These are phyloP conservation scores for Barnettozyma botsteinii DNA, from an alignment of 805 yeast genomes.

Conservation along the genomic window DNA sequence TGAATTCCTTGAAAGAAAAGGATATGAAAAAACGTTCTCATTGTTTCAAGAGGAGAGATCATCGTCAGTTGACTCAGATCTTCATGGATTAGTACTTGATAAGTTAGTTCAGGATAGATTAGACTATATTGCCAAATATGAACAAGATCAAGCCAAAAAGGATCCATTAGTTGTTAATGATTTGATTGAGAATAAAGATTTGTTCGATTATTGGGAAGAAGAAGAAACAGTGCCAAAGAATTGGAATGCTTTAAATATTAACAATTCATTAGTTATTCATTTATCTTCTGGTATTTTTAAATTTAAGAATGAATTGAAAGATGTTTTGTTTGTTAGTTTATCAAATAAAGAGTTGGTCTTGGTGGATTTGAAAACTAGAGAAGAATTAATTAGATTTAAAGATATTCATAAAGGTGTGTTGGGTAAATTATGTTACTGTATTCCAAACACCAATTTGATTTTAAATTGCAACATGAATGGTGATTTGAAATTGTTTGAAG, in stretches of 20 bases:
- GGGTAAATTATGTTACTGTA: constrained; percentile 30
- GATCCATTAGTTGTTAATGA: constrained; percentile 1
- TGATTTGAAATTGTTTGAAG: constrained; percentile 25
- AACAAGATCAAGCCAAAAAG: constrained; percentile 1
- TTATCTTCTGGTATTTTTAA: constrained; percentile 19
- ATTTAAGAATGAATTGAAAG: constrained; percentile 9
- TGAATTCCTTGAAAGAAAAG: constrained; percentile 1
- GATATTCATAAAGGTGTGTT: constrained; percentile 23
- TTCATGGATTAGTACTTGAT: constrained; percentile 24
- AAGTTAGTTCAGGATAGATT: constrained; percentile 36
- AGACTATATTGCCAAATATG: constrained; percentile 22
- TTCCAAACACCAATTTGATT: constrained; percentile 24
- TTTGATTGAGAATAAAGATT: constrained; percentile 5
- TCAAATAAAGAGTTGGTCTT: constrained; percentile 17
- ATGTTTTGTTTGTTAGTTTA: constrained; percentile 14
- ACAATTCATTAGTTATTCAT: constrained; percentile 20
- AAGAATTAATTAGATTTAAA: constrained; percentile 1
- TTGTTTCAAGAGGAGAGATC: neutral
- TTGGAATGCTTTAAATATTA: neutral
- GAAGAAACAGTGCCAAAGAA: neutral
- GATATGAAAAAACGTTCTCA: constrained; percentile 32
- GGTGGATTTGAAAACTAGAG: constrained; percentile 12
- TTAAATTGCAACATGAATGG: constrained; percentile 53
- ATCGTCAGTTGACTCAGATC: neutral
- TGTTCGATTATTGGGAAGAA: constrained; percentile 3